These are phyloP conservation scores for Metschnikowia baotianmanensis DNA, from an alignment of 805 yeast genomes.

Conservation along the genomic window DNA sequence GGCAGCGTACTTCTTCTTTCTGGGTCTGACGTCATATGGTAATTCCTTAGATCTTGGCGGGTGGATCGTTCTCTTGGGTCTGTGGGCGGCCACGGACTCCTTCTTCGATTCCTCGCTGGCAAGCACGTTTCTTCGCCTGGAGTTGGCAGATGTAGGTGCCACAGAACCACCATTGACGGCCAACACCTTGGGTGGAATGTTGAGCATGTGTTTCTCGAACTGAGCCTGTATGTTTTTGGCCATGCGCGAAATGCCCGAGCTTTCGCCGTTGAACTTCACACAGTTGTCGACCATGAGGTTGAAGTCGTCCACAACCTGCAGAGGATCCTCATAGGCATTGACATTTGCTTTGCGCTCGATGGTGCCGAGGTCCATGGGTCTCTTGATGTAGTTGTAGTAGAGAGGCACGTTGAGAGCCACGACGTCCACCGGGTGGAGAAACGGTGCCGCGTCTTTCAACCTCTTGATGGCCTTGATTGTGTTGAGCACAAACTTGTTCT, in stretches of 20 bases:
- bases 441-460: constrained; percentile 89
- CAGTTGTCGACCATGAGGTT: constrained; percentile 84
- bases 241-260: constrained; percentile 84
- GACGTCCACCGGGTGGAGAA: constrained; percentile 84
- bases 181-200: constrained; percentile 69
- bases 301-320: constrained; percentile 72
- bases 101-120: constrained; percentile 44
- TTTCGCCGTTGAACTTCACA: constrained; percentile 78
- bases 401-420: constrained; percentile 86
- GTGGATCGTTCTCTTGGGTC: constrained; percentile 94
- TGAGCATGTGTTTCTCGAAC: constrained; percentile 88
- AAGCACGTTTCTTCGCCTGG: constrained; percentile 23
- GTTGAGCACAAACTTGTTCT: constrained; percentile 72
- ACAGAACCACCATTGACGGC: constrained; percentile 18
- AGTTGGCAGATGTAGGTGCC: constrained; percentile 15
- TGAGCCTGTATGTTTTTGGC: constrained; percentile 86
- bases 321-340: constrained; percentile 70
- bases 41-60: constrained; percentile 95
- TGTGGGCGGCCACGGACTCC: constrained; percentile 71
- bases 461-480: constrained; percentile 84
- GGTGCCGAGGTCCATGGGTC: constrained; percentile 93
- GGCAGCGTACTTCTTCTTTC: constrained; percentile 86
- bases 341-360: constrained; percentile 75
- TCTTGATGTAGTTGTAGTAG: constrained; percentile 75
- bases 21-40: constrained; percentile 86